Evolutionary conservation across 2,329 filamentous ascomycete species (phyloP).

Genomic region (Amphichorda felina): DNA sequence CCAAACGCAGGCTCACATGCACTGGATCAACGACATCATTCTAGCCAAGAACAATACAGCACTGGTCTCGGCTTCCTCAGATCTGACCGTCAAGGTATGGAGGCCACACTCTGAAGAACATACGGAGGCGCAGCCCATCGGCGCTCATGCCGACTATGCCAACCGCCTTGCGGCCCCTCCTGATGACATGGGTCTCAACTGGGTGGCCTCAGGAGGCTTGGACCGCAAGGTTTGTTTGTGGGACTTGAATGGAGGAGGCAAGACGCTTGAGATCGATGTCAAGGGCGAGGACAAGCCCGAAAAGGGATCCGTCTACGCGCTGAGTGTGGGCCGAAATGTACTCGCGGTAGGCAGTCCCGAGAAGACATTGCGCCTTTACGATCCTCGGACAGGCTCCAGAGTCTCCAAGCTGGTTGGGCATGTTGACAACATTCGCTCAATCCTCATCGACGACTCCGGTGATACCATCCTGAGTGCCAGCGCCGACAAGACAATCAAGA

Average conservation of each 20-base stretch:
- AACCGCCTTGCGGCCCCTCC: slow-evolving; percentile 78
- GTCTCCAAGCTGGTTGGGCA: slow-evolving; percentile 96
- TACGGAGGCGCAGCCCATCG: slow-evolving; percentile 53
- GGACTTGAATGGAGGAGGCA: slow-evolving; percentile 81
- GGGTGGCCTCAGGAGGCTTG: slow-evolving; percentile 88
- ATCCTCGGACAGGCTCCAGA: slow-evolving; percentile 74
- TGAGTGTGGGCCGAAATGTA: slow-evolving; percentile 68
- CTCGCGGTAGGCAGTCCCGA: slow-evolving; percentile 90
- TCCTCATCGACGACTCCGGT: slow-evolving; percentile 78
- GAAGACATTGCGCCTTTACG: slow-evolving; percentile 86
- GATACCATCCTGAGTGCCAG: slow-evolving; percentile 91
- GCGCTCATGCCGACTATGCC: slow-evolving; percentile 90
- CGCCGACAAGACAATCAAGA: slow-evolving; percentile 92
- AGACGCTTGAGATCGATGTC: slow-evolving; percentile 78
- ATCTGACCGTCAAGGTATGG: slow-evolving; percentile 89
- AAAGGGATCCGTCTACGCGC: slow-evolving; percentile 91
- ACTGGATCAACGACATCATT: slow-evolving; percentile 91
- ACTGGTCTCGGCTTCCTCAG: slow-evolving; percentile 84
- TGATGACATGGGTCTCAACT: slow-evolving; percentile 50
- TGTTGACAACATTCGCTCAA: slow-evolving; percentile 85
- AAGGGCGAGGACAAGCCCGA: slow-evolving; percentile 71
- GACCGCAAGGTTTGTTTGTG: slow-evolving; percentile 88
- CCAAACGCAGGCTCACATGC: slow-evolving; percentile 67
- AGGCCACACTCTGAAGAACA: slow-evolving; percentile 56
- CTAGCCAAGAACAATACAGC: slow-evolving; percentile 68